Conservation (phyloP, 257 asterid species). For the Nemophila menziesii region DNA sequence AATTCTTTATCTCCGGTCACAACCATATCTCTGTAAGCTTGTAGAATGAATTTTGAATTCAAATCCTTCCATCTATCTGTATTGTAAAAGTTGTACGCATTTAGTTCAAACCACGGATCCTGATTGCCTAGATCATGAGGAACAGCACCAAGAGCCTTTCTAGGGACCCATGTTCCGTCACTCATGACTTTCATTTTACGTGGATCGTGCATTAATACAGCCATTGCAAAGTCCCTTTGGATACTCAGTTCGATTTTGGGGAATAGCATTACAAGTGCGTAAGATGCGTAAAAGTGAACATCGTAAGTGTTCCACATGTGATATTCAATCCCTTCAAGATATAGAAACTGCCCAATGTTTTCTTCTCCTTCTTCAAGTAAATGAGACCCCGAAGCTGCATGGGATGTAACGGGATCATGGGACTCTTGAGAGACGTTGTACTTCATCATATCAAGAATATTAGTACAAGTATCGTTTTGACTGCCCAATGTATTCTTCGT, state of each 20-base stretch:
- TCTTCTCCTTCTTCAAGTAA: conserved; percentile 70
- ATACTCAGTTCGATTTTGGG: conserved; percentile 86
- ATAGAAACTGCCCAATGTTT: conserved; percentile 83
- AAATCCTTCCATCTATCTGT: conserved; percentile 95
- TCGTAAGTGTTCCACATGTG: conserved; percentile 91
- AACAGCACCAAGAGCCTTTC: conserved; percentile 88
- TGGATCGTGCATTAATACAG: conserved; percentile 96
- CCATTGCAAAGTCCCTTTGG: conserved; percentile 88
- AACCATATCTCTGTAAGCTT: conserved; percentile 75
- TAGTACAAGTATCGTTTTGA: conserved; percentile 46
- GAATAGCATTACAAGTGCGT: conserved; percentile 54
- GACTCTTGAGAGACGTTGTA: conserved; percentile 43
- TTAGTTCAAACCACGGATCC: conserved; percentile 94
- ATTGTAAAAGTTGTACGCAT: conserved; percentile 59
- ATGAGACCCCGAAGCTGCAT: conserved; percentile 65
- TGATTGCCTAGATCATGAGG: conserved; percentile 93
- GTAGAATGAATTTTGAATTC: conserved; percentile 89
- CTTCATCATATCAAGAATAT: conserved; percentile 69
- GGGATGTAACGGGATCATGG: conserved; percentile 38
- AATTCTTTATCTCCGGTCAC: conserved; percentile 62
- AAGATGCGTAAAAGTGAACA: conserved; percentile 86
- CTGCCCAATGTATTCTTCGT: conserved; percentile 15
- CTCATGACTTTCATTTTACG: conserved; percentile 38
- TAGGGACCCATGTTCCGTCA: conserved; percentile 52
- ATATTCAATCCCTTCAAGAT: conserved; percentile 91